Conservation (phyloP, 306 rosid species). For the Rosa chinensis region DNA sequence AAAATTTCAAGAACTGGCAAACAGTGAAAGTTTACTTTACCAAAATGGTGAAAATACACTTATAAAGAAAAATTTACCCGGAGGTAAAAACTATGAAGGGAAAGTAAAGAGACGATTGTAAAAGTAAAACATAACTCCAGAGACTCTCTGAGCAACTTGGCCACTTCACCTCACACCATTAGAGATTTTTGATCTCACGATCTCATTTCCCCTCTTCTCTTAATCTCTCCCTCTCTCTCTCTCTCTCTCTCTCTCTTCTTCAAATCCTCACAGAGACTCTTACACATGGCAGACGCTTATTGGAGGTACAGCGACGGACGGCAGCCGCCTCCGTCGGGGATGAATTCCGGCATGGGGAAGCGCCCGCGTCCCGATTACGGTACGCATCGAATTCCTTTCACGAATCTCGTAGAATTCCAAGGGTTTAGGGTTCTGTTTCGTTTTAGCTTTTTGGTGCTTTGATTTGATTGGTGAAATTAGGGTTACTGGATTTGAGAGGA, state of each 20-base stretch:
- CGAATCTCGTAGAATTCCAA: not conserved
- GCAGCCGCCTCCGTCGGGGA: constrained; percentile 49
- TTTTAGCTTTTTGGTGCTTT: constrained; percentile 23
- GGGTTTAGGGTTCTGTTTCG: not conserved
- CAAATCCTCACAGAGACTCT: not conserved
- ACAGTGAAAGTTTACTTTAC: too few species aligned
- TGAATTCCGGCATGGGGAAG: constrained; percentile 60
- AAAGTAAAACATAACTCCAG: too few species aligned
- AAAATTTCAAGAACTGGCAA: too few species aligned
- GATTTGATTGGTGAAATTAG: constrained; percentile 10
- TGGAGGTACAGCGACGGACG: constrained; percentile 91
- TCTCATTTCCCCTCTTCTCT: not conserved
- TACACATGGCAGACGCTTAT: constrained; percentile 73
- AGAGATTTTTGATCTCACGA: too few species aligned
- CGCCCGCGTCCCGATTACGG: constrained; percentile 89
- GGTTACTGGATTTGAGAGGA: constrained; percentile 11
- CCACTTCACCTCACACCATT: too few species aligned
- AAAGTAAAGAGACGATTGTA: too few species aligned
- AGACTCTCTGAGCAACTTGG: too few species aligned
- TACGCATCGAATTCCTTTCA: constrained; percentile 16
- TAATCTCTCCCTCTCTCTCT: not conserved
- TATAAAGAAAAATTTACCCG: too few species aligned
- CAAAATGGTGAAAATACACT: too few species aligned
- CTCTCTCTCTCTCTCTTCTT: not conserved
- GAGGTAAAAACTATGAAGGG: too few species aligned